Base-by-base conservation (phyloP, 176 grass and related monocot genomes). In the Oryza australiensis region DNA sequence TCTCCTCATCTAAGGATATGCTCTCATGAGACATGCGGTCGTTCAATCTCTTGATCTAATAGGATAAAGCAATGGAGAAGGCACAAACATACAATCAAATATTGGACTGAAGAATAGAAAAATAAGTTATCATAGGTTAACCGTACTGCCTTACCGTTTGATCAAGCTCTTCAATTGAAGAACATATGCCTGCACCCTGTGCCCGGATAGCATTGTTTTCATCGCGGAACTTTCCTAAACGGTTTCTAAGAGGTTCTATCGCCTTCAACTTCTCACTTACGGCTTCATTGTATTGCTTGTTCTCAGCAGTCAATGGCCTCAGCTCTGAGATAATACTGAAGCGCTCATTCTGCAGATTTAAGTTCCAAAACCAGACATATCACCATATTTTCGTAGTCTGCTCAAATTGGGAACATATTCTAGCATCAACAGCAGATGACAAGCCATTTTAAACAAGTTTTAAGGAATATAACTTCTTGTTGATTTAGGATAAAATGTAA, bases 81-180 rank as follows among this genome's bases (percentile, higher is more conserved):
- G 48, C 66, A 62, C 55, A 79, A 80, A 78, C 18, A 85, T 70
- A 88, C 15, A 72, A 83, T 82, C 30, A 86, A 55, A 81, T 22
- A 83, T 67, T 30, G 15, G 5, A 82, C 69, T 12, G 7, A 79
- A 65, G 22, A 51, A 9, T 42, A 24, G 38, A 55, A 18, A 23
- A 22, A 38, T 12, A 85, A 85, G 12, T 43, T 73, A 73, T 75
- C 7, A 73, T 55, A 72, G 43, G 6, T 69, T 71, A n/a, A 72
- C 75, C 90, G 68, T 86, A 98, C 96, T 65, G 71, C 76, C 88
- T 64, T 86, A 99, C 96, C 70, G 72, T 77, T 70, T 91, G 76
- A 43, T 99, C 85, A 86, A 99, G 96, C 73, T 99, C 96, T 87
- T 95, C 90, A 1, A 91, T 88, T 64, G 96, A 99, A 83, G 90